Evolutionary conservation across 306 rosid species (phyloP).

Genomic region (Hippophae rhamnoides): DNA sequence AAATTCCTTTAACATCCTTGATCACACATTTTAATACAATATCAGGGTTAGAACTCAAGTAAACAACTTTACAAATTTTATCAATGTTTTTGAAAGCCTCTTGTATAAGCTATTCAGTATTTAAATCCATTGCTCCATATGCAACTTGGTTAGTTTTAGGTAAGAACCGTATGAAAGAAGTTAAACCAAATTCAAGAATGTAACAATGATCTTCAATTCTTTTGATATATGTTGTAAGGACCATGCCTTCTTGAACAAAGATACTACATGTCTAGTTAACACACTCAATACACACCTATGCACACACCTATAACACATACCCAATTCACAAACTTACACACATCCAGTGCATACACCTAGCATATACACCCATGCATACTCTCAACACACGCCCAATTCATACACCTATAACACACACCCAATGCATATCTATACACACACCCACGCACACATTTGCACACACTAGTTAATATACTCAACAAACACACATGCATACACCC

Average conservation of each 20-base stretch:
- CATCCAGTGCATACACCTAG: too few species aligned
- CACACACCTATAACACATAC: too few species aligned
- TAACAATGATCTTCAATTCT: slow-evolving; percentile 95
- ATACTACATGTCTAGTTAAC: too few species aligned
- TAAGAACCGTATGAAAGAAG: slow-evolving; percentile 75
- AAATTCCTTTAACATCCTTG: slow-evolving; percentile 80
- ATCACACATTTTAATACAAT: slow-evolving; percentile 43
- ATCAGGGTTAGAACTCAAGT: slow-evolving; percentile 57
- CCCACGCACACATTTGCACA: too few species aligned
- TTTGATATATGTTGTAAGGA: slow-evolving; percentile 71
- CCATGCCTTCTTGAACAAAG: slow-evolving; percentile 85
- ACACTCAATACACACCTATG: too few species aligned
- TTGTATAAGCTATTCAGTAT: slow-evolving; percentile 61
- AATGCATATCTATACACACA: too few species aligned
- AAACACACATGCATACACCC: too few species aligned
- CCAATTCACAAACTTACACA: too few species aligned
- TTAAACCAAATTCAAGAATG: slow-evolving; percentile 85
- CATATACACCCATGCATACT: too few species aligned
- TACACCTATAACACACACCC: too few species aligned
- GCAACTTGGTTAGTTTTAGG: slow-evolving; percentile 36
- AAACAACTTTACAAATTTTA: slow-evolving; percentile 65
- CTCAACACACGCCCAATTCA: too few species aligned
- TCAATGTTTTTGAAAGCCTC: slow-evolving; percentile 70
- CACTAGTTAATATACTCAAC: too few species aligned
- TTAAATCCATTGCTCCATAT: slow-evolving; percentile 37